Evolutionary conservation across 139 green algal species (phyloP), one percentile per base, ranked within the genome.

Genomic region (Pleodorina starrii): DNA sequence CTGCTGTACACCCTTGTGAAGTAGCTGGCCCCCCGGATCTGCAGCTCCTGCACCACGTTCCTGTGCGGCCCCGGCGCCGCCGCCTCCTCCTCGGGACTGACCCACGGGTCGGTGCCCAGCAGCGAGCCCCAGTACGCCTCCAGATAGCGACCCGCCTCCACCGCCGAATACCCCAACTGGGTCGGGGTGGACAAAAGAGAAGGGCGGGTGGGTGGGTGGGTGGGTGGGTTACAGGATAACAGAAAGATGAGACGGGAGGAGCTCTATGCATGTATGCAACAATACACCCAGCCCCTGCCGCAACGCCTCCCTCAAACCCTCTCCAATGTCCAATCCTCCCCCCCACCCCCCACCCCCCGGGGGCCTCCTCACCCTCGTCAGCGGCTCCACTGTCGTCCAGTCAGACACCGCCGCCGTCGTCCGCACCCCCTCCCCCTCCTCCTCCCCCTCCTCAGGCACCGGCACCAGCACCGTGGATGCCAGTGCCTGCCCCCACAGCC

Each of bases 21-120:
- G 51, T 85, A 85, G 32, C 35, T 54, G 77, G 50, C 72, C 35
- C 77, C 77, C 32, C 77, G 48, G 35, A 85, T 51, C 32, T 7
- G n/a, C 77, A 85, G 77, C 77, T 85, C 77, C 21, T 72, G 36
- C 51, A 85, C 51, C 32, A 85, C 77, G 40, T 85, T 85, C 17
- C 36, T 32, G 50, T 72, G 77, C 2, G 51, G 50, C 9, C 77
- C 77, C 21, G 42, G 46, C 12, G 40, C 69, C 35, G 36, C 4
- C 2, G 35, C 4, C 2, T 19, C 12, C 32, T 48, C 69, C 5
- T 12, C 43, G 25, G 43, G 5, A n/a, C n/a, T 21, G 54, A 7
- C 54, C 54, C 25, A 25, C 54, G 54, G 54, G 7, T 66, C 25
- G 3, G 54, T 12, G 54, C 77, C 77, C 51, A 72, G 19, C 77